A percentile compares a stretch with the other conserved stretches of the same genome.
Evolutionary conservation across 208 protist genomes (phyloP).

Genomic region (Vickermania ingenoplastis): DNA sequence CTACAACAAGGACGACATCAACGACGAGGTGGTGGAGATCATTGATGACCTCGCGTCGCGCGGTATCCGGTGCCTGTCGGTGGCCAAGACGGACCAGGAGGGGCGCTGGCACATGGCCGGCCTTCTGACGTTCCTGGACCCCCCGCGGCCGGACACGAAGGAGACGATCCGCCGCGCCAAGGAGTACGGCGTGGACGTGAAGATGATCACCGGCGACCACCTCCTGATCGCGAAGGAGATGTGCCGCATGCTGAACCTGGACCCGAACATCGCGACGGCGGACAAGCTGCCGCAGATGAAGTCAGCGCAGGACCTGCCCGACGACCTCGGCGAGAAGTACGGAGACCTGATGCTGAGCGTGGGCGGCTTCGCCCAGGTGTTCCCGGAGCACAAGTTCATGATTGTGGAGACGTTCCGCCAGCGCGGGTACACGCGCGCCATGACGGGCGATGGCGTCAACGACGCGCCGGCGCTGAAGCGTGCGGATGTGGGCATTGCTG

Average conservation of each 20-base stretch:
- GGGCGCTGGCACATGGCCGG: slow-evolving; percentile 71
- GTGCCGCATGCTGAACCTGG: slow-evolving; percentile 90
- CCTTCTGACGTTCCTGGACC: too few relatives aligned
- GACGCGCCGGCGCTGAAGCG: too few relatives aligned
- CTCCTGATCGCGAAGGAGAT: slow-evolving; percentile 88
- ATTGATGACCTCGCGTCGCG: slow-evolving; percentile 54
- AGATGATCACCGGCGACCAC: slow-evolving; percentile 94
- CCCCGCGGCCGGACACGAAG: too few relatives aligned
- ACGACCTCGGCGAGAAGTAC: too few relatives aligned
- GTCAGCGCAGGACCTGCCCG: slow-evolving; percentile 45
- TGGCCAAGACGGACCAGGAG: slow-evolving; percentile 45
- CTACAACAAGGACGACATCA: slow-evolving; percentile 70
- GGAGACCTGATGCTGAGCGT: slow-evolving; percentile 49
- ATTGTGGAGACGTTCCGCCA: slow-evolving; percentile 85
- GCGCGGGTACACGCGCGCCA: slow-evolving; percentile 84
- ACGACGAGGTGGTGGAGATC: slow-evolving; percentile 55
- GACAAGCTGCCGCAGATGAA: slow-evolving; percentile 60
- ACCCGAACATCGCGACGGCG: slow-evolving; percentile 76
- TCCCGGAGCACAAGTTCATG: slow-evolving; percentile 94
- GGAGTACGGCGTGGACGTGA: too few relatives aligned
- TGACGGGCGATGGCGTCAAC: slow-evolving; percentile 98
- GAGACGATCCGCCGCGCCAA: slow-evolving; percentile 74
- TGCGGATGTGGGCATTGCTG: slow-evolving; percentile 95
- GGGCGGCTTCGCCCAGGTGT: slow-evolving; percentile 90
- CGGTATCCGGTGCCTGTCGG: too few relatives aligned